These are phyloP conservation scores for Pestalotiopsis sp. DNA, from an alignment of 2,329 filamentous ascomycete genomes.

Conservation along the genomic window DNA sequence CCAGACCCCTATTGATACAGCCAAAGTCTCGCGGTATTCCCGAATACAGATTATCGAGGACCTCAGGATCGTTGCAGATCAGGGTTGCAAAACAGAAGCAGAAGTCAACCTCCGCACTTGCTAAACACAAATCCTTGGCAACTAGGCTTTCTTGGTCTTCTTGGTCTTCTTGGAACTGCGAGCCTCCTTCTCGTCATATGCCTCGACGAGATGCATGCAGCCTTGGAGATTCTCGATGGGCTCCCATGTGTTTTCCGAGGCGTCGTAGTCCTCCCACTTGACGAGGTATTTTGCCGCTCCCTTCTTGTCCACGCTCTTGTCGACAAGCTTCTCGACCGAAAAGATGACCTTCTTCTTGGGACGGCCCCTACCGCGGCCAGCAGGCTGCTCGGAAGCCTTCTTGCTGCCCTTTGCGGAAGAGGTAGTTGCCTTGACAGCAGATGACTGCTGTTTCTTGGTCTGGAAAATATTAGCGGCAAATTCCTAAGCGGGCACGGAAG, in stretches of 20 bases:
- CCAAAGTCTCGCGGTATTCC: too few species aligned
- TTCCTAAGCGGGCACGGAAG: neutral
- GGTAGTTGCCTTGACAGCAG: neutral
- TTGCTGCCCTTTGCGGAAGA: neutral
- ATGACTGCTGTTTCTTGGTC: neutral
- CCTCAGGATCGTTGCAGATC: too few species aligned
- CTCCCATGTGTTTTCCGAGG: conserved; percentile 5
- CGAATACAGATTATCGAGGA: too few species aligned
- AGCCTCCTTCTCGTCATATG: neutral
- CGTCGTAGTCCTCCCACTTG: neutral
- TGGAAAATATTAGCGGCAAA: neutral
- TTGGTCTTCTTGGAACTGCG: neutral
- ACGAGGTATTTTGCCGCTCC: neutral
- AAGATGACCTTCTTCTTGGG: neutral
- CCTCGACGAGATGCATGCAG: neutral
- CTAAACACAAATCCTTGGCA: neutral
- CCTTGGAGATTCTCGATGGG: conserved; percentile 1
- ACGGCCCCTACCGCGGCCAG: neutral
- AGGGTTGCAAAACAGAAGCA: too few species aligned
- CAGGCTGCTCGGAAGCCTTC: neutral
- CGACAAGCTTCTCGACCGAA: conserved; percentile 4
- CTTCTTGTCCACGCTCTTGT: neutral
- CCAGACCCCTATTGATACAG: too few species aligned
- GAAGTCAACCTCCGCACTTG: neutral
- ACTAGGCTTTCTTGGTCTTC: neutral